Conservation (phyloP, 1,284 basidiomycete genomes). For the Ceratobasidium sp. region DNA sequence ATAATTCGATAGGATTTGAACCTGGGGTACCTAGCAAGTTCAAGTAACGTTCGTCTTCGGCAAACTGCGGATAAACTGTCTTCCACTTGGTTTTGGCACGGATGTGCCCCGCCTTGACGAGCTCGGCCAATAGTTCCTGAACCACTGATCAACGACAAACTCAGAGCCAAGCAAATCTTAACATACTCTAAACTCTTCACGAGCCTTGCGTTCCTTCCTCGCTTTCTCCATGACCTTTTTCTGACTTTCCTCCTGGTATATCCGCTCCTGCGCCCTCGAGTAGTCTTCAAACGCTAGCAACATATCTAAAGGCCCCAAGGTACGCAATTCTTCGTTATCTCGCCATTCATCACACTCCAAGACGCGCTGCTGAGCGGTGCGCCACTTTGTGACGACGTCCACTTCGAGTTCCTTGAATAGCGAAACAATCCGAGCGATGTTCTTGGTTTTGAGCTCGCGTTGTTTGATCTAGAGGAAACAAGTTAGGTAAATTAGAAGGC, state of each 20-base stretch:
- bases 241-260: constrained; percentile 86
- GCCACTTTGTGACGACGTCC: constrained; percentile 90
- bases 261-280: constrained; percentile 85
- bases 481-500: background rate
- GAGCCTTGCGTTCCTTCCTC: constrained; percentile 84
- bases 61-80: constrained; percentile 81
- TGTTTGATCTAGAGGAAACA: constrained; percentile 72
- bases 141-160: background rate
- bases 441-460: constrained; percentile 77
- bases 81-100: constrained; percentile 92
- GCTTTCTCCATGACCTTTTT: constrained; percentile 84
- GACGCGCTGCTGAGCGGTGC: constrained; percentile 80
- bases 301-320: constrained; percentile 88
- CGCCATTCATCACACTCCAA: constrained; percentile 82
- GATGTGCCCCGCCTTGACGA: constrained; percentile 76
- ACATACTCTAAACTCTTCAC: constrained; percentile 79
- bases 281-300: constrained; percentile 93
- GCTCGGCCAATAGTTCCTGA: constrained; percentile 76
- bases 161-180: background rate
- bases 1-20: constrained; percentile 93
- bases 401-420: constrained; percentile 87
- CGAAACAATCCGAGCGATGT: constrained; percentile 80
- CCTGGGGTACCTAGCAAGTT: constrained; percentile 91
- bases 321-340: constrained; percentile 76
- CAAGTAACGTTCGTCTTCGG: constrained; percentile 83